Base-by-base conservation (phyloP, 495 filamentous ascomycete species). In the Daldinia decipiens region DNA sequence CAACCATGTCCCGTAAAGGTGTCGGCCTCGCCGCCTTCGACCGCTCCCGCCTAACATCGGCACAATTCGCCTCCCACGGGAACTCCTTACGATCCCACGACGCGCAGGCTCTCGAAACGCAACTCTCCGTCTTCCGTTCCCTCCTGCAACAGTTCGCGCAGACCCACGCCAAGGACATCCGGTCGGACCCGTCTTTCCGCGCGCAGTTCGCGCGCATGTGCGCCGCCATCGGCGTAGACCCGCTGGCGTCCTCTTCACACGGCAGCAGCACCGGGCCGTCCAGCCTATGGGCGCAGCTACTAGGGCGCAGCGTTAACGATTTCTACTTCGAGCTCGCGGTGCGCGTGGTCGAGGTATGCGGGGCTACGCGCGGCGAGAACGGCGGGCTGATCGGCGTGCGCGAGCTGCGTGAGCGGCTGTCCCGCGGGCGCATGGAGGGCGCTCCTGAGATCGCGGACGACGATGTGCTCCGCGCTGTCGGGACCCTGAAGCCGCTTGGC, bases 191-290 rank as follows among this genome's bases (percentile, higher is more conserved):
- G 11, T 89, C 88, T 0, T 99, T 99, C 80, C 93, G 96, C 31
- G 93, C 93, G 15, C 94, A 98, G 82, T 99, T 99, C 77, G 95
- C 95, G 5, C 92, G 95, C 71, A 98, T 99, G 96, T 99, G 95
- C 81, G 89, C 93, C 73, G 92, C 95, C 60, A 97, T 99, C 72
- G 95, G 95, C 11, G 94, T 99, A 7, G 96, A 99, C 78, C 95
- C 95, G 0, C 84, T 98, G 1, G 93, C 93, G 17, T 91, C 89
- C 71, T 90, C 89, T 71, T 90, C 88, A 1, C 26, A 24, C 56
- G 24, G 21, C 56, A 15, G 34, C 13, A 34, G 55, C 74, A 82
- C 83, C 70, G 88, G 75, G 17, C 73, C 72, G 40, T 82, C 75
- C 67, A 95, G 90, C 72, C 89, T 97, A 69, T 98, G 95, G 95